Evolutionary conservation across 1,284 basidiomycete genomes (phyloP).

Genomic region (Coniferiporia weirii): DNA sequence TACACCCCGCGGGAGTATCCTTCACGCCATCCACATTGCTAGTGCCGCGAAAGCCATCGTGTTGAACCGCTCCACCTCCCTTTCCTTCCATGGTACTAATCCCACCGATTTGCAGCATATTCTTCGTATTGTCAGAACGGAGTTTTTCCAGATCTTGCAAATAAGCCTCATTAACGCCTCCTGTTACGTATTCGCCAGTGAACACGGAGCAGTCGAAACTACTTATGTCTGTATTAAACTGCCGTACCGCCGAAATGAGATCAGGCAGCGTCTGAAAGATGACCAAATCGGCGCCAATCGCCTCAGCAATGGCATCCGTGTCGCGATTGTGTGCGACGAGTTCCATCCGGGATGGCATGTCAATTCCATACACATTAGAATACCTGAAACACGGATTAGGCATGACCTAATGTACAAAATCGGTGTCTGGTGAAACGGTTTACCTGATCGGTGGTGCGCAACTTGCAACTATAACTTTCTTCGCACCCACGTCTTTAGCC

Average conservation of each 20-base stretch:
- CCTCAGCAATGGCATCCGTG: slow-evolving; percentile 69
- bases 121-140: slow-evolving; percentile 83
- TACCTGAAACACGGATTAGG: slow-evolving; percentile 41
- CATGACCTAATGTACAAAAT: background rate
- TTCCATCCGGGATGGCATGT: slow-evolving; percentile 95
- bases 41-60: slow-evolving; percentile 18
- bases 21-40: slow-evolving; percentile 23
- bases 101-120: slow-evolving; percentile 29
- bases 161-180: slow-evolving; percentile 88
- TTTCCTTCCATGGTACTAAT: slow-evolving; percentile 35
- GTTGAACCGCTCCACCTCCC: slow-evolving; percentile 29
- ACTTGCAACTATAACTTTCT: slow-evolving; percentile 93
- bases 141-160: slow-evolving; percentile 71
- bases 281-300: slow-evolving; percentile 94
- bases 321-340: slow-evolving; percentile 88
- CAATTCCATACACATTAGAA: slow-evolving; percentile 98
- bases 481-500: slow-evolving; percentile 99
- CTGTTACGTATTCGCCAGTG: slow-evolving; percentile 95
- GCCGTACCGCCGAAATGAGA: slow-evolving; percentile 82
- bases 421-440: slow-evolving; percentile 15
- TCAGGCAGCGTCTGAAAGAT: slow-evolving; percentile 96
- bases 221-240: slow-evolving; percentile 78
- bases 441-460: slow-evolving; percentile 94
- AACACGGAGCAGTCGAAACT: slow-evolving; percentile 98
- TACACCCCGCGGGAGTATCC: slow-evolving; percentile 30